These are phyloP conservation scores for Trypanosomatidae sp. DNA, from an alignment of 208 protist genomes.

Conservation along the genomic window DNA sequence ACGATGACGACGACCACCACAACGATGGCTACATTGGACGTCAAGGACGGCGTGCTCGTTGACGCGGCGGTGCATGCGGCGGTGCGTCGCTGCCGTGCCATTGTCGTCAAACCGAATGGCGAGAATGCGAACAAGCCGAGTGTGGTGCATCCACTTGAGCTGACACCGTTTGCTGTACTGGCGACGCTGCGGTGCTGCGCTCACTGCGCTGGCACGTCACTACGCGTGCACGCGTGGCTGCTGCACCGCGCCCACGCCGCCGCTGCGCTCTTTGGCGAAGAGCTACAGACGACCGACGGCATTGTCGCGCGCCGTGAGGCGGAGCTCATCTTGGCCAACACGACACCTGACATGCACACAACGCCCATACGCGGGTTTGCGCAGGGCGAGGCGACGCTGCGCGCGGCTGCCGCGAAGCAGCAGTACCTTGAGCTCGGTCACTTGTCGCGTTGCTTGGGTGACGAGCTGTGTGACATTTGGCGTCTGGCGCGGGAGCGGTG, in stretches of 20 bases:
- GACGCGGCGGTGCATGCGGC: too few relatives aligned
- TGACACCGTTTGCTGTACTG: slow-evolving; percentile 40
- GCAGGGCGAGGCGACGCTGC: slow-evolving; percentile 12
- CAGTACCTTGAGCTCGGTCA: slow-evolving; percentile 25
- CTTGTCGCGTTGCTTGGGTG: slow-evolving; percentile 16
- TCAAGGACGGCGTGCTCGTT: too few relatives aligned
- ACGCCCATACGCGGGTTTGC: slow-evolving; percentile 36
- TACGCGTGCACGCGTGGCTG: slow-evolving; percentile 17
- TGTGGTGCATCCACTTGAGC: slow-evolving; percentile 15
- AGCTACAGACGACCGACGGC: slow-evolving; percentile 24
- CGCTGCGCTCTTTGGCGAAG: slow-evolving; percentile 47
- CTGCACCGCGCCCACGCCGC: slow-evolving; percentile 3
- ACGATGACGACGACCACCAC: too few relatives aligned
- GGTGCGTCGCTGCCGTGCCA: neutral
- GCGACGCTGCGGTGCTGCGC: slow-evolving; percentile 9
- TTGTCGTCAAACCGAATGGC: slow-evolving; percentile 52
- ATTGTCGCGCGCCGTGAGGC: slow-evolving; percentile 19
- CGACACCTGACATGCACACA: slow-evolving; percentile 3
- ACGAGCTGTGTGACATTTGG: slow-evolving; percentile 58
- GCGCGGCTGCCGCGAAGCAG: slow-evolving; percentile 17
- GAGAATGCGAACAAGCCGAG: slow-evolving; percentile 43
- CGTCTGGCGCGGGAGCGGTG: slow-evolving; percentile 25
- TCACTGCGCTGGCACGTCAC: slow-evolving; percentile 13
- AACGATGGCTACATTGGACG: too few relatives aligned
- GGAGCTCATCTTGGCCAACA: slow-evolving; percentile 19